Conservation (phyloP, 345 rosid genomes). For the Rhodamnia rubescens region DNA sequence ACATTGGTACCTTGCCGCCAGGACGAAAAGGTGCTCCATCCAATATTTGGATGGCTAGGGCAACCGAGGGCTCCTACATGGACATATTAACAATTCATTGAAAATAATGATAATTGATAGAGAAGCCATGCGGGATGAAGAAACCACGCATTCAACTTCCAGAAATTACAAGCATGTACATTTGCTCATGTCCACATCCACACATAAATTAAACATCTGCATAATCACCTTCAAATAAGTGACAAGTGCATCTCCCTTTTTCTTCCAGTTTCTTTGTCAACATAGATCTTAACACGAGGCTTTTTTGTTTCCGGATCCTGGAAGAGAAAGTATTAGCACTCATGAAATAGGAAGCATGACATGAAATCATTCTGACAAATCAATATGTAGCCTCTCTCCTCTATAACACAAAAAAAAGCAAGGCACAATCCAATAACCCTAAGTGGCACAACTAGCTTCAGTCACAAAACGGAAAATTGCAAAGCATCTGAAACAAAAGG, state of each 20-base stretch:
- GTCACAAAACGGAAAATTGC: neutral
- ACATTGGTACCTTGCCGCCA: slow-evolving; percentile 64
- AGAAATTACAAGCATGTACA: neutral
- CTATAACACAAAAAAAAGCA: neutral
- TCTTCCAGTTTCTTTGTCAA: slow-evolving; percentile 77
- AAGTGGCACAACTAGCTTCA: neutral
- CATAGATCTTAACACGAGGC: slow-evolving; percentile 89
- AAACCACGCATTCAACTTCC: neutral
- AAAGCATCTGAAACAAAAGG: neutral
- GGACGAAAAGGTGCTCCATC: slow-evolving; percentile 92
- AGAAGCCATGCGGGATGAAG: neutral
- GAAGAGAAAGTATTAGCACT: neutral
- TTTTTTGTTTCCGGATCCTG: slow-evolving; percentile 86
- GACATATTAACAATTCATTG: neutral
- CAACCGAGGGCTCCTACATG: slow-evolving; percentile 89
- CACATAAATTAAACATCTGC: neutral
- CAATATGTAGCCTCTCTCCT: neutral
- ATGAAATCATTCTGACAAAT: neutral
- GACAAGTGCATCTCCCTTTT: slow-evolving; percentile 94
- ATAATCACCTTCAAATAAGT: slow-evolving; percentile 75
- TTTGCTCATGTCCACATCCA: neutral
- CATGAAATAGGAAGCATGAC: neutral
- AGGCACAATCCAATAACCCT: neutral
- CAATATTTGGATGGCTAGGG: slow-evolving; percentile 76
- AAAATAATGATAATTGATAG: neutral